phyloP scores from a whole-genome alignment of 129 eudicot species.

The Mikania micrantha region DNA sequence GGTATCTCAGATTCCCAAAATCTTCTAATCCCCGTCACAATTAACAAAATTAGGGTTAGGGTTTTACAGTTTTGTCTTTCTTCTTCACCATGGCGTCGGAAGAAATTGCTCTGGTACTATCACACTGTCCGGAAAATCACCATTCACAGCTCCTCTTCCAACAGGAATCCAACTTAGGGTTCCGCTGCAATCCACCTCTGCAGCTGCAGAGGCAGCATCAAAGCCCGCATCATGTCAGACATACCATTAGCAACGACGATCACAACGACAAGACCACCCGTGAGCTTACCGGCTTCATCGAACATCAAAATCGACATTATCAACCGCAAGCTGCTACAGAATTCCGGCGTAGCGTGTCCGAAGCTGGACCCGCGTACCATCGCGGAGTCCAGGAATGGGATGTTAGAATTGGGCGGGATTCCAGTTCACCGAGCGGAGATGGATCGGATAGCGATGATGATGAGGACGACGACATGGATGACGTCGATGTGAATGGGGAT shows the following conservation, averaged over 20 bases:
- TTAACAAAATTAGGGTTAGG: slow-evolving; percentile 35
- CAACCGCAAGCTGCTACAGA: slow-evolving; percentile 32
- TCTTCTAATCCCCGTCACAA: slow-evolving; percentile 19
- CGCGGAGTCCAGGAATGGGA: slow-evolving; percentile 39
- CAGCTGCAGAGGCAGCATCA: slow-evolving; percentile 17
- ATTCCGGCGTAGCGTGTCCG: slow-evolving; percentile 40
- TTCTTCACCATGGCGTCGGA: slow-evolving; percentile 47
- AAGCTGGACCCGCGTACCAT: slow-evolving; percentile 10
- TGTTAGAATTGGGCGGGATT: slow-evolving; percentile 23
- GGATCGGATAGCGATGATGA: slow-evolving; percentile 47
- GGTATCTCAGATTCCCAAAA: slow-evolving; percentile 1
- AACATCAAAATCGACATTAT: slow-evolving; percentile 37
- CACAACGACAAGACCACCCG: slow-evolving; percentile 43
- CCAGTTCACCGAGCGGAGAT: slow-evolving; percentile 35
- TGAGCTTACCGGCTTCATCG: slow-evolving; percentile 57
- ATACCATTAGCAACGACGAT: slow-evolving; percentile 1
- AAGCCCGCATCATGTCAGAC: slow-evolving; percentile 16
- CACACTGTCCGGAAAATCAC: slow-evolving; percentile 21
- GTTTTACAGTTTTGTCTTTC: slow-evolving; percentile 16
- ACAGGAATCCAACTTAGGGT: slow-evolving; percentile 24
- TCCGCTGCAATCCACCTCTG: slow-evolving; percentile 31
- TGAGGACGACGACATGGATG: slow-evolving; percentile 35
- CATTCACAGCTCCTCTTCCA: slow-evolving; percentile 54
- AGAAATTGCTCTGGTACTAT: slow-evolving; percentile 45
- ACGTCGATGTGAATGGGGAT: slow-evolving; percentile 14